Evolutionary conservation across 768 basidiomycete species (phyloP), one percentile per base, ranked within the genome.

Genomic region (Pisolithus albus): DNA sequence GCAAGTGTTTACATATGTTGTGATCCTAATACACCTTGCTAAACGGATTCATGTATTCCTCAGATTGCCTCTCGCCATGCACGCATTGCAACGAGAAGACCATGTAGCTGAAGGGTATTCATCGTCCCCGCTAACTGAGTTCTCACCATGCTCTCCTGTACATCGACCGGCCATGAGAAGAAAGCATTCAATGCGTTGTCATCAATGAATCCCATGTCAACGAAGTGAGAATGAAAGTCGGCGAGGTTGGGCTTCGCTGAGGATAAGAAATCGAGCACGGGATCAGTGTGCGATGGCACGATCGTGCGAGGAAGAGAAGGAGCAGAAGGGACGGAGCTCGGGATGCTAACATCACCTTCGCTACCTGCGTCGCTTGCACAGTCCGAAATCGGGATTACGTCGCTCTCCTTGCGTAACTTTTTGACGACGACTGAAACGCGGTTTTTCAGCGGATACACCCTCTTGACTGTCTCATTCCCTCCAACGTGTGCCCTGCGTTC

Each of bases 71-170:
- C 5, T n/a, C 34, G n/a, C 5, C 39, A 46, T n/a, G 23, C 39
- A 19, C 47, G 47, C 32, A 53, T 37, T 15, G 45, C 40, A 23
- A 53, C 43, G 19, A 47, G 16, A 8, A 48, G 39, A 38, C 47
- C 52, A 15, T 46, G 48, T 41, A 53, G 26, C 42, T 54, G 49
- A 11, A 54, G 11, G 24, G 28, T 21, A 41, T 34, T 49, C 53
- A 54, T 54, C 7, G 19, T 32, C 30, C 38, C 38, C n/a, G 16
- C 46, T 13, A 52, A 53, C 32, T 53, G 47, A 8, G 13, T 13
- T 9, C 32, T 48, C 41, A 48, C 37, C 10, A 37, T 21, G 11
- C 9, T 19, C 21, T 53, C 47, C 30, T 49, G 52, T 7, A 48
- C 52, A 6, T 48, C 32, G 5, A 37, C 45, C 7, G 46, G 47